Evolutionary conservation across 148 eudicot species (phyloP), one percentile per base, ranked within the genome.

Genomic region (Rhododendron mucronatum): DNA sequence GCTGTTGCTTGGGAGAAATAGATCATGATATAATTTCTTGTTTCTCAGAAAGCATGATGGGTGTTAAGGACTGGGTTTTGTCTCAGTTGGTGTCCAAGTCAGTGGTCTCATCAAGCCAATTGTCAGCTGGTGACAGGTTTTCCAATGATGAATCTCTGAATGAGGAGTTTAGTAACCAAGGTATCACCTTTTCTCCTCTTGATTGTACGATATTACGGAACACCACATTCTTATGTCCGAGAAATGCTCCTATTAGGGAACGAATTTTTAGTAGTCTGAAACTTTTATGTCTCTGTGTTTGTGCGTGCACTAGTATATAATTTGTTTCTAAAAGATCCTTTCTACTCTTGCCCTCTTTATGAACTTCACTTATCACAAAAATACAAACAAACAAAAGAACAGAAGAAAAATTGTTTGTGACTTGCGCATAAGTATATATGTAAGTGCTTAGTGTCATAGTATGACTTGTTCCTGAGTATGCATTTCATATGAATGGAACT

Each of bases 31-130:
- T 59, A 37, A 18, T 83, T 83, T 78, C 50, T 86, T 81, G 37
- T 80, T 78, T 88, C 85, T 57, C 89, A 92, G 94, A 85, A 87
- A 92, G 82, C 86, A 95, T 97, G 99, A 93, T 95, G 94, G 93
- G 96, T 90, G 87, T 97, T 88, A 93, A 95, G 87, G 99, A 97
- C 89, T 97, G 99, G 99, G 91, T 96, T 85, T 90, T 94, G 78
- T 92, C 98, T 85, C 99, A 94, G 89, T 88, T 97, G 82, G 88
- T 95, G 51, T 90, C 98, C 84, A 95, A 93, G 88, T 91, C 98
- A 44, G 83, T 93, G 88, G 90, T 90, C 77, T 80, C 93, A 85
- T 87, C 94, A 48, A 94, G 93, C 86, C 94, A 93, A 69, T 85
- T 93, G 78, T 91, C 95, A 80, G 87, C 91, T 86, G 92, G 91